A percentile compares a stretch with the other conserved stretches of the same genome.
These are phyloP conservation scores for Boehmeria nivea DNA, from an alignment of 306 rosid genomes.

Conservation along the genomic window DNA sequence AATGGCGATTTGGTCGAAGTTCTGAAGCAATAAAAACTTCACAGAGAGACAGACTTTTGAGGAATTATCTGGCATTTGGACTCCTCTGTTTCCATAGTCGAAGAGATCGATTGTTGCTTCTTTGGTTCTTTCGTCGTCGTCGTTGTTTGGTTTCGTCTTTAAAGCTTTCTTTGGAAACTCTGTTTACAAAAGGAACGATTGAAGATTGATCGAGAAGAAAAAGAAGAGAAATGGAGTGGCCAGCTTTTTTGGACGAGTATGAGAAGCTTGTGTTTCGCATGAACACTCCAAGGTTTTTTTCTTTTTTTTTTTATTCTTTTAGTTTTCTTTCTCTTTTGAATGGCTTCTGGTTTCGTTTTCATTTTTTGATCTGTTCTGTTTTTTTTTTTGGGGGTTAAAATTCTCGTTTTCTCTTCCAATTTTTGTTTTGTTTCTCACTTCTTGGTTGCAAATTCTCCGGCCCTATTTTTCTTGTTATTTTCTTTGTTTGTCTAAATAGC, in stretches of 20 bases:
- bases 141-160: neutral
- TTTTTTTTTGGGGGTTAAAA: too few relatives aligned
- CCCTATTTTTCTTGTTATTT: too few relatives aligned
- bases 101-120: neutral
- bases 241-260: slow-evolving; percentile 66
- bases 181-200: neutral
- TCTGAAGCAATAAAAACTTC: neutral
- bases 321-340: neutral
- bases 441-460: too few relatives aligned
- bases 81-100: slow-evolving; percentile 15
- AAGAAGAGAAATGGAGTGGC: slow-evolving; percentile 57
- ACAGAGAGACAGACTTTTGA: slow-evolving; percentile 33
- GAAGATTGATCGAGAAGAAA: neutral
- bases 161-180: neutral
- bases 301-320: neutral
- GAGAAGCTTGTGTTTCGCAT: slow-evolving; percentile 71
- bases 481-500: too few relatives aligned
- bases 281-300: slow-evolving; percentile 78
- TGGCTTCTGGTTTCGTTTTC: neutral
- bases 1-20: slow-evolving; percentile 44
- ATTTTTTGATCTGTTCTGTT: neutral
- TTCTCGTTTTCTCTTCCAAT: too few relatives aligned
- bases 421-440: too few relatives aligned
- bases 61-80: slow-evolving; percentile 17
- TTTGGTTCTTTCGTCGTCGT: too few relatives aligned